Conservation (phyloP, 306 rosid genomes). For the Citrullus colocynthis region DNA sequence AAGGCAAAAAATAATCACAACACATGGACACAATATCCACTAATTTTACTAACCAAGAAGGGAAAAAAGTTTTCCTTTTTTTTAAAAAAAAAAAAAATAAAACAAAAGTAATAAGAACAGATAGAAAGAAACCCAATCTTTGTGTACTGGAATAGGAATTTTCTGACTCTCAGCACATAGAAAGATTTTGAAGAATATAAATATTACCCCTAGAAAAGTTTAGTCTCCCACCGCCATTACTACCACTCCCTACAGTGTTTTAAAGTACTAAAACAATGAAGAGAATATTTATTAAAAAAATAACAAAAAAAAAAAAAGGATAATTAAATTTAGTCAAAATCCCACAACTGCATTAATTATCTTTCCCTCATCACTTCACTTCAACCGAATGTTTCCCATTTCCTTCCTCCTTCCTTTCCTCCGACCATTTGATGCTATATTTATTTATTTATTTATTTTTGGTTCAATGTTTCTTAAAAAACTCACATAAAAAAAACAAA, state of each 20-base stretch:
- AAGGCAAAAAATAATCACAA: neutral
- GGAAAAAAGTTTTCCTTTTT: too few species aligned
- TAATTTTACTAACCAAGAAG: neutral
- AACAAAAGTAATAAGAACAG: neutral
- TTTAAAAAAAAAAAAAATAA: neutral
- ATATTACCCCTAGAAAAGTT: neutral
- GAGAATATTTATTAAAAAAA: neutral
- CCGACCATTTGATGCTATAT: neutral
- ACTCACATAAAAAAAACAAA: neutral
- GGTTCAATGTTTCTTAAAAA: neutral
- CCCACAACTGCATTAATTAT: neutral
- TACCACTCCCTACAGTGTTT: neutral
- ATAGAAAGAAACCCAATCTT: neutral
- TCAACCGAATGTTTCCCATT: neutral
- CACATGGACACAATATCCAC: slow-evolving; percentile 1
- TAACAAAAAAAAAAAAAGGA: neutral
- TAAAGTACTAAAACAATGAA: neutral
- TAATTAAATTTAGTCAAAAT: neutral
- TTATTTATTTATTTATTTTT: too few species aligned
- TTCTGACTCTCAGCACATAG: neutral
- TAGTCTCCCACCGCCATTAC: neutral
- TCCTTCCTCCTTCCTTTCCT: neutral
- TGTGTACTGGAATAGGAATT: neutral
- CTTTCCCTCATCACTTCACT: neutral
- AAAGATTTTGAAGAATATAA: neutral